Conservation (phyloP, 257 asterid species). For the Rehmannia glutinosa region DNA sequence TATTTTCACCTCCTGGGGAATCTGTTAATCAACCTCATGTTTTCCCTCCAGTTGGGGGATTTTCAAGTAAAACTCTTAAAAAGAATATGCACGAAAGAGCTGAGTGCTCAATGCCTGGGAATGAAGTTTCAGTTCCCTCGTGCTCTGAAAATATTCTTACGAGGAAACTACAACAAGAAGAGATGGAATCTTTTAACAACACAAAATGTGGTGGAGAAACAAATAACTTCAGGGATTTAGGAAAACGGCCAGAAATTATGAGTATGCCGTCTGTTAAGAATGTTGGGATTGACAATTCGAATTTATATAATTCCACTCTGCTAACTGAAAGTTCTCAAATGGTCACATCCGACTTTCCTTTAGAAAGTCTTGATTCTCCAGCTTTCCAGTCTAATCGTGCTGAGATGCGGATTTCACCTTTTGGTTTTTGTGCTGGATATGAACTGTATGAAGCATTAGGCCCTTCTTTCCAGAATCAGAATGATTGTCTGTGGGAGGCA, state of each 20-base stretch:
- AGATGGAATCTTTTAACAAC: constrained; percentile 24
- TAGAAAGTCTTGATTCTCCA: constrained; percentile 28
- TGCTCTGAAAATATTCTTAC: constrained; percentile 31
- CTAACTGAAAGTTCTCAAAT: constrained; percentile 27
- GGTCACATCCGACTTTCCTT: constrained; percentile 27
- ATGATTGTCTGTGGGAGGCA: constrained; percentile 36
- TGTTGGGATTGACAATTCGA: constrained; percentile 23
- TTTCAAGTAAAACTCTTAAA: constrained; percentile 37
- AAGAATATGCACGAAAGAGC: constrained; percentile 38
- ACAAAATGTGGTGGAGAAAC: constrained; percentile 32
- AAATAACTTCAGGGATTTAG: constrained; percentile 22
- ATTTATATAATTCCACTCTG: constrained; percentile 24
- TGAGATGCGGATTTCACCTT: constrained; percentile 35
- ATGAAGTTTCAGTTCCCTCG: constrained; percentile 34
- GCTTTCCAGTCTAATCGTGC: constrained; percentile 18
- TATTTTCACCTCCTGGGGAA: constrained; percentile 34
- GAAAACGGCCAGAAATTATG: constrained; percentile 26
- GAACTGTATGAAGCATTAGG: constrained; percentile 92
- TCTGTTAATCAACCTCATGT: constrained; percentile 23
- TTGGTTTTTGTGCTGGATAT: constrained; percentile 63
- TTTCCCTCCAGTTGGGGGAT: constrained; percentile 26
- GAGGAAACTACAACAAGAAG: constrained; percentile 36
- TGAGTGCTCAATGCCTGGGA: constrained; percentile 30
- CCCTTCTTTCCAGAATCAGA: constrained; percentile 53
- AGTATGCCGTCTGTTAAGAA: constrained; percentile 19